Evolutionary conservation across 2,329 filamentous ascomycete genomes (phyloP).

Genomic region (Ceratocystis ficicola): DNA sequence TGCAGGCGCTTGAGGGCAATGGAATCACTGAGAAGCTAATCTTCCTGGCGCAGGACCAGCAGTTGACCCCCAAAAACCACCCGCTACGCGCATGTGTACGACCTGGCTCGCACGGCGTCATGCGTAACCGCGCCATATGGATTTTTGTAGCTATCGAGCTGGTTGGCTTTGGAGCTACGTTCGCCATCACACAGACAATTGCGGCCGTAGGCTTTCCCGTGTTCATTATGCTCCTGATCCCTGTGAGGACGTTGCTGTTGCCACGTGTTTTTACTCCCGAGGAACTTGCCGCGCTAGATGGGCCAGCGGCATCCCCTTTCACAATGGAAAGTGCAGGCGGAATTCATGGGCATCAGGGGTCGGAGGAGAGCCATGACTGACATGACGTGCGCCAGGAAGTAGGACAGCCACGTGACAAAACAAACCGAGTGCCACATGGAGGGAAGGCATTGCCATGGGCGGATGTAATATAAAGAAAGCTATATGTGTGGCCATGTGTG

Average conservation of each 20-base stretch:
- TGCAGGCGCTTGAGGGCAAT: conserved; percentile 64
- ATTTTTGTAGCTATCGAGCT: conserved; percentile 57
- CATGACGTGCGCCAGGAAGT: background rate
- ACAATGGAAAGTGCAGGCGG: conserved; percentile 67
- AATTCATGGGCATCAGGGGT: conserved; percentile 35
- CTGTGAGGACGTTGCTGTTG: conserved; percentile 50
- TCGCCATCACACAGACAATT: conserved; percentile 72
- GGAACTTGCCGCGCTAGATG: conserved; percentile 54
- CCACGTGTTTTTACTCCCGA: conserved; percentile 47
- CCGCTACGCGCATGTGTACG: conserved; percentile 44
- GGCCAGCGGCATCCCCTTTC: conserved; percentile 61
- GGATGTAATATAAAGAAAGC: background rate
- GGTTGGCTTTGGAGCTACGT: conserved; percentile 61
- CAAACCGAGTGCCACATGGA: background rate
- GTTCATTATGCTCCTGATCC: conserved; percentile 58
- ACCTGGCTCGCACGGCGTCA: conserved; percentile 37
- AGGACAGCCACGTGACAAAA: background rate
- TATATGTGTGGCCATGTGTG: too few relatives aligned
- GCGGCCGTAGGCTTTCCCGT: conserved; percentile 72
- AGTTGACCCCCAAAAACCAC: conserved; percentile 46
- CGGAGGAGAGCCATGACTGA: background rate
- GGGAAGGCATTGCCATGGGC: background rate
- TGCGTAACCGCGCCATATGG: conserved; percentile 54
- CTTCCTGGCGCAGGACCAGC: conserved; percentile 52
- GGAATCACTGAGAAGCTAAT: conserved; percentile 65